Percentiles rank a stretch among this genome's conserved stretches.
Evolutionary conservation across 73 alveolate genomes (phyloP).

Genomic region (Paramecium pentaurelia): DNA sequence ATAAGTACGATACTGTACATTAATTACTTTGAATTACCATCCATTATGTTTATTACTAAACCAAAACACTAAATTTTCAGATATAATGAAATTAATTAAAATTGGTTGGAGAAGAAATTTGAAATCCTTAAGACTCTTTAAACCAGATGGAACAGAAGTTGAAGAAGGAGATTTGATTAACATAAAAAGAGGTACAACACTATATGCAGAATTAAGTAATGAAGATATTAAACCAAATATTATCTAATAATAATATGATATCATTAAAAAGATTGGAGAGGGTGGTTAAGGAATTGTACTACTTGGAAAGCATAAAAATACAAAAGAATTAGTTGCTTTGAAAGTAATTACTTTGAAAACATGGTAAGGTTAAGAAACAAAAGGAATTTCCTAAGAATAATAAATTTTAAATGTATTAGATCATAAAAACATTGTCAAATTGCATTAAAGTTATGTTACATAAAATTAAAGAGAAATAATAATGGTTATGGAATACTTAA

Average conservation of each 20-base stretch:
- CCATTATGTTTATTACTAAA: not conserved
- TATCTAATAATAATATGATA: not conserved
- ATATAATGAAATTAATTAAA: not conserved
- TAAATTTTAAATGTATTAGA: constrained; percentile 67
- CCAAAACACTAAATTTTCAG: not conserved
- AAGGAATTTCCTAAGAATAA: constrained; percentile 27
- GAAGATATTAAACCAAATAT: constrained; percentile 14
- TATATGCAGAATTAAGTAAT: not conserved
- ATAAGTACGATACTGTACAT: not conserved
- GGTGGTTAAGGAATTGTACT: constrained; percentile 60
- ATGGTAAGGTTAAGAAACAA: not conserved
- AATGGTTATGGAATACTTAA: constrained; percentile 86
- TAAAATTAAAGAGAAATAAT: constrained; percentile 60
- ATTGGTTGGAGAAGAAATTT: not conserved
- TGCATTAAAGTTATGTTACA: constrained; percentile 63
- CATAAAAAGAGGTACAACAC: not conserved
- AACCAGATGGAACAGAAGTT: not conserved
- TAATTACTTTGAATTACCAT: not conserved
- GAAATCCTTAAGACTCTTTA: not conserved
- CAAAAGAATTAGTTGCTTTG: constrained; percentile 76
- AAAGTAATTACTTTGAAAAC: not conserved
- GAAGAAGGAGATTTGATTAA: not conserved
- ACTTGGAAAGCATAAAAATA: constrained; percentile 64
- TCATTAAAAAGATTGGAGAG: constrained; percentile 48
- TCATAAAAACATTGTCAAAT: constrained; percentile 72